Evolutionary conservation across 2,329 filamentous ascomycete genomes (phyloP), one percentile per base, ranked within the genome.

Genomic region (Neurospora sp.): DNA sequence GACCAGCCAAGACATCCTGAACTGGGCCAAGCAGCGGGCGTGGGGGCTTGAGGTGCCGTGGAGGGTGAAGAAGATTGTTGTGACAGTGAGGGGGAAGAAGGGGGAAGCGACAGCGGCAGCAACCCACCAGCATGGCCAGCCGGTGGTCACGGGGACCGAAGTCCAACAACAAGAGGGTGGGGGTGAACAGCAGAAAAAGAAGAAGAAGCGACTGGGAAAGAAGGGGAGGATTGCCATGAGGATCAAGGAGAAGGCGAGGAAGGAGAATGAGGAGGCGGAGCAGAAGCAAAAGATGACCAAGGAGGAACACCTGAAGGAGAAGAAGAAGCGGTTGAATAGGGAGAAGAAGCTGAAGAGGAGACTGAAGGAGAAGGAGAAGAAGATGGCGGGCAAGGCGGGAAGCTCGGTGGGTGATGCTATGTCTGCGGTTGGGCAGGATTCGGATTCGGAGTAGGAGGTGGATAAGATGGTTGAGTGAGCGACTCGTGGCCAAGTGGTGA

Each of bases 11-110:
- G 82, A 86, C 15, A 77, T 90, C 15, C 68, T 85, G 2, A 75
- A 75, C 28, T 78, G 81, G 71, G 82, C 83, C n/a, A 76, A 74
- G 66, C 78, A 76, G 73, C 80, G 83, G 69, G 81, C 81, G 7
- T 89, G 87, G 87, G 88, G 87, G 0, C 77, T 87, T 58, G 87
- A 89, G 77, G 81, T 86, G 73, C 87, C 87, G 1, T 90, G 88
- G 88, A 83, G 83, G 70, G 86, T 89, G 15, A 82, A 79, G 4
- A 80, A 78, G 38, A 79, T 87, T 39, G 77, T 74, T 1, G 75
- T 81, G n/a, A 78, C 75, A n/a, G 77, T 76, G 17, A 79, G 78
- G 69, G 10, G 42, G 58, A 67, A 38, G 67, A 46, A 38, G 38
- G 43, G 4, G 17, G n/a, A 40, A 13, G 23, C 62, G 1, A 9